Base-by-base conservation (phyloP, 2,329 filamentous ascomycete species). In the Xylaria sp. region DNA sequence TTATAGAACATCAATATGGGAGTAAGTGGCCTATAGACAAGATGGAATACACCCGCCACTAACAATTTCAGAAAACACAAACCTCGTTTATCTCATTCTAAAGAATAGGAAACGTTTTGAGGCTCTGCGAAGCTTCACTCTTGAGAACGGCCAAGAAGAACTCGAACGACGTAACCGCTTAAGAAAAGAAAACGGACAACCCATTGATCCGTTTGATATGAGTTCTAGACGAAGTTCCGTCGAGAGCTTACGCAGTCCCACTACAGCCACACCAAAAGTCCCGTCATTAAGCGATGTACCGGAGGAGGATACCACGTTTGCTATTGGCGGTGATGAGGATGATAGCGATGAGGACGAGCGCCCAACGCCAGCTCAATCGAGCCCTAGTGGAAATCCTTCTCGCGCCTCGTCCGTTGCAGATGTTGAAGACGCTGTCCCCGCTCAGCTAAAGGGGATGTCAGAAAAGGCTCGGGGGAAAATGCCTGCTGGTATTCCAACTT, bases 381-480 rank as follows among this genome's bases (percentile, higher is more conserved):
- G 89, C 0, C 87, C 90, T 1, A 89, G 89, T 79, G 83, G 92
- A 78, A 81, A 86, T 69, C 80, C 89, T 74, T 85, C 87, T 69
- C 86, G 89, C 45, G 88, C 91, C 24, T 90, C 92, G 3, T 95
- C 93, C 0, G 84, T 92, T 21, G 88, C 88, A 0, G 84, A 84
- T 47, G 81, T 87, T 0, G 93, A 97, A 67, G 94, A 97, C 68
- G 91, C 92, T 3, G 88, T 97, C 9, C 94, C 93, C 14, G 85
- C 90, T 21, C 94, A 98, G 78, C 79, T 97, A 34, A 88, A 93
- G 65, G 94, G 94, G 63, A 97, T 98, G 93, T 98, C 95, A 21
- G 96, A 98, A 80, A 99, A 98, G 79, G 96, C 96, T 17, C 86
- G 96, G 58, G 96, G 96, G 7, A 99, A 99, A 80, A 93, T 97